Evolutionary conservation across 371 early-diverging fungal genomes (phyloP), one percentile per base, ranked within the genome.

Genomic region (Lichtheimia corymbifera): DNA sequence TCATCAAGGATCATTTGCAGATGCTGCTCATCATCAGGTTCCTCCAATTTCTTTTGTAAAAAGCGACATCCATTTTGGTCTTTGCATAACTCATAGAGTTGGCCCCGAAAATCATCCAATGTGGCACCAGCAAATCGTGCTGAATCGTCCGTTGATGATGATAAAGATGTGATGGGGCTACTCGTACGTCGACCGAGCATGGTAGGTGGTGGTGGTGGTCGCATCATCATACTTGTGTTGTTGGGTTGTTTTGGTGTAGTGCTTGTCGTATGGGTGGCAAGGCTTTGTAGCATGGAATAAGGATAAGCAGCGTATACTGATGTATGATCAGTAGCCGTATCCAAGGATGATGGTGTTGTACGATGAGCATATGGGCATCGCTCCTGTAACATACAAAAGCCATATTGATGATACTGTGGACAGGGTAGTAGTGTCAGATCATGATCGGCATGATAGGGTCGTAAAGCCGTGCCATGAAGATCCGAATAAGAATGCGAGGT

Each of bases 61-160:
- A 85, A 95, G 14, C 96, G 84, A 71, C 96, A 95, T 5, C 96
- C 96, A 62, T 93, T 86, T 66, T 95, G 95, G 67, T 95, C 96
- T 71, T 92, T 93, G 77, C 92, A 91, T 12, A 95, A 70, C 1
- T 86, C 77, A 55, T 87, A 87, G 13, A 94, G 82, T 56, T 90
- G 83, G 7, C 91, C 93, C 7, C 76, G 68, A 47, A 90, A 81
- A 28, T 89, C 88, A 43, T 89, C 88, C 14, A 94, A 62, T 44
- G 69, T 59, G 0, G 84, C 84, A n/a, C 87, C 86, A 14, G 83
- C 64, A 62, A 88, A 93, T 11, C 88, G 81, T 60, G 81, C 86
- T 5, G 77, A 76, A 62, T 76, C 82, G 12, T 59, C 60, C 14
- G 47, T 25, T 5, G 56, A n/a, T 22, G 20, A 53, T 22, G 20